Percentiles rank a stretch among this genome's conserved stretches.
Evolutionary conservation across 2,329 filamentous ascomycete genomes (phyloP).

Genomic region (Phyllachora maydis): DNA sequence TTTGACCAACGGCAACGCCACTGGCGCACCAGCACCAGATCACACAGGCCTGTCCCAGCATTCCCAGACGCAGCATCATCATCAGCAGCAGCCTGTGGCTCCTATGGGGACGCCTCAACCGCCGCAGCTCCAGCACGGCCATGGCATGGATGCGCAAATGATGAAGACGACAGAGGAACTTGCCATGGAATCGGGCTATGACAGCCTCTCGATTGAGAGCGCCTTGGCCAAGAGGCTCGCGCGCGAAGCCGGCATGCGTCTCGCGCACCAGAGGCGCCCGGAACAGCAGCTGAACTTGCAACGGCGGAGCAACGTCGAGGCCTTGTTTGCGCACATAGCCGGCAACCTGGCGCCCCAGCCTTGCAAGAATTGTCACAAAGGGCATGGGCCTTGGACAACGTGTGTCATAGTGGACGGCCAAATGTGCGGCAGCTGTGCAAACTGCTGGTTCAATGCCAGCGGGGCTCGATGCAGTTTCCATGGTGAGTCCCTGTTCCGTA

Average conservation of each 20-base stretch:
- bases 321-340: constrained; percentile 33
- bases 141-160: constrained; percentile 7
- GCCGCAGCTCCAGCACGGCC: no score
- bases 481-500: constrained; percentile 16
- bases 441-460: constrained; percentile 43
- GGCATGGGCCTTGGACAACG: constrained; percentile 35
- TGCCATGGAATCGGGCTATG: constrained; percentile 24
- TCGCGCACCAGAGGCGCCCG: constrained; percentile 28
- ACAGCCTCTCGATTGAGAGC: constrained; percentile 25
- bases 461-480: constrained; percentile 39
- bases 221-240: constrained; percentile 32
- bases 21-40: constrained; percentile 7
- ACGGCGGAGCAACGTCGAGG: constrained; percentile 39
- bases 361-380: constrained; percentile 39
- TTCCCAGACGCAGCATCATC: constrained; percentile 12
- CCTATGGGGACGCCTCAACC: no score
- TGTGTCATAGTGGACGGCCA: constrained; percentile 38
- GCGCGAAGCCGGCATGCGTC: constrained; percentile 23
- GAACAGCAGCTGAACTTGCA: constrained; percentile 32
- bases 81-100: constrained; percentile 9
- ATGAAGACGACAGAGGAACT: constrained; percentile 23
- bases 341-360: constrained; percentile 23
- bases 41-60: no score
- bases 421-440: constrained; percentile 40
- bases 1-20: constrained; percentile 10